Conservation (phyloP, 2,329 filamentous ascomycete species). For the Westerdykella aurantiaca region DNA sequence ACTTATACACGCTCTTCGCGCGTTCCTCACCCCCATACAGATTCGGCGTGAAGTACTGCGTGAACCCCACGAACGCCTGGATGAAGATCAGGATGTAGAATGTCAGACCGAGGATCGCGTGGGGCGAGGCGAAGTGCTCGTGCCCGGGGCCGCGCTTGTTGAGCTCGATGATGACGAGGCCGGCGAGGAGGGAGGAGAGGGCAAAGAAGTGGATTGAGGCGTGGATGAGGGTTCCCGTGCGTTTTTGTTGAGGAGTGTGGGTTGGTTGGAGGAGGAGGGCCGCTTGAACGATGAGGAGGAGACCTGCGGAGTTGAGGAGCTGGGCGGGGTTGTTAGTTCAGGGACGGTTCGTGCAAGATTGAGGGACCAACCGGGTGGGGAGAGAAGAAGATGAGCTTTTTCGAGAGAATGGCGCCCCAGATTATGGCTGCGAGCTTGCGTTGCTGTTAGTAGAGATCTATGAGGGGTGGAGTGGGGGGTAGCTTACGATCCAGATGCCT, state of each 20-base stretch:
- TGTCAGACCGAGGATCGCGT: conserved; percentile 75
- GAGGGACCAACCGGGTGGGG: conserved; percentile 67
- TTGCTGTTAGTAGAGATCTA: conserved; percentile 8
- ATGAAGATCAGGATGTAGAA: conserved; percentile 64
- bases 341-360: conserved; percentile 1
- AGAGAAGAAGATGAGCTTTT: conserved; percentile 73
- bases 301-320: conserved; percentile 56
- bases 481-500: conserved; percentile 62
- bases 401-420: conserved; percentile 70
- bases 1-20: conserved; percentile 84
- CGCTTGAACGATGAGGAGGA: conserved; percentile 72
- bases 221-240: conserved; percentile 58
- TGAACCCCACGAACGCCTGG: conserved; percentile 74
- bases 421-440: conserved; percentile 62
- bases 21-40: conserved; percentile 73
- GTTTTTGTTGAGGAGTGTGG: conserved; percentile 68
- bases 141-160: conserved; percentile 71
- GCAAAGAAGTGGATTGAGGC: conserved; percentile 63
- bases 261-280: conserved; percentile 86
- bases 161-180: conserved; percentile 67
- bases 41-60: conserved; percentile 69
- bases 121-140: conserved; percentile 70
- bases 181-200: conserved; percentile 56
- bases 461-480: conserved; percentile 2
- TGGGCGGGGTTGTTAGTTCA: conserved; percentile 18